Evolutionary conservation across 2,329 filamentous ascomycete genomes (phyloP), one percentile per base, ranked within the genome.

Genomic region (Calonectria hawksworthii): DNA sequence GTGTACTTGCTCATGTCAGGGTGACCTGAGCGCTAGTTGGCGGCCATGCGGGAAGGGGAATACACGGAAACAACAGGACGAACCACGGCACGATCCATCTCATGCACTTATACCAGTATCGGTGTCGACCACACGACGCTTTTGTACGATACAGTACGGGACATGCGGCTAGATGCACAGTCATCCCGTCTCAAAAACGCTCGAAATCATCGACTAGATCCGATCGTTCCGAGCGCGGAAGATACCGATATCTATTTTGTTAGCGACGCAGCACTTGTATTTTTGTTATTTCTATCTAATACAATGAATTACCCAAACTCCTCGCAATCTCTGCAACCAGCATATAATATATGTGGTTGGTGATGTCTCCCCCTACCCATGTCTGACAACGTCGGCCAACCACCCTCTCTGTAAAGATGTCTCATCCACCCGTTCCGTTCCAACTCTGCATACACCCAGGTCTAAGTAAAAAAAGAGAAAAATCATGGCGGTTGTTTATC

Each of bases 1-100:
- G 73, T 78, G 8, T 86, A 86, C 73, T 65, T 86, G 23, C 77
- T 76, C 23, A 76, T 83, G 76, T 76, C 80, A 26, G 70, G 64
- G 4, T 54, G 47, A 56, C 21, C 16, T 38, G 59, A 32, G 47
- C 18, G 28, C 26, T 34, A 56, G 38, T 23, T 28, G 52, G 21
- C 3, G 21, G 59, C 16, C 28, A 56, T 28, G 28, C 9, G 47
- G 26, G 44, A 13, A 32, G 10, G n/a, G 56, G 30, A 7, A 32
- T 11, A 5, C 28, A 44, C n/a, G 28, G 47, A 51, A 63, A 61
- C 41, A 59, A 61, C 51, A 36, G 64, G 28, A 72, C 51, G 32
- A 63, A 63, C 41, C 56, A 41, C 34, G 34, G 34, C 56, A 41
- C 36, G 56, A 21, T 41, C 34, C 34, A 61, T 28, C 23, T 28